Evolutionary conservation across 2,329 filamentous ascomycete species (phyloP).

Genomic region (Ceratocystiopsis sp.): DNA sequence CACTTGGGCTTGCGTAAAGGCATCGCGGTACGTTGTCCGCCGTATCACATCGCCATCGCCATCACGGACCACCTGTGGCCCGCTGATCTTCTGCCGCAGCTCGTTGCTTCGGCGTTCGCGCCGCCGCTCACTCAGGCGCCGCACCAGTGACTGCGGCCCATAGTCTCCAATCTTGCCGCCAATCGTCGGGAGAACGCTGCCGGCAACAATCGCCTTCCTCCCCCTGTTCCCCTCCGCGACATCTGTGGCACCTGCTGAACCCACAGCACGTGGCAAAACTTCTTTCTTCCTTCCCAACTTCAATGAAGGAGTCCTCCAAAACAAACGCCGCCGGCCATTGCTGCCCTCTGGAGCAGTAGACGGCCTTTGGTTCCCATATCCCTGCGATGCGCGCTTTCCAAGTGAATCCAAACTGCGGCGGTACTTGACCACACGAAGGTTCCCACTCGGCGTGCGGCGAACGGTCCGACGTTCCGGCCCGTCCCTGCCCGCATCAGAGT

Average conservation of each 20-base stretch:
- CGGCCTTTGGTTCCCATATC: slow-evolving; percentile 15
- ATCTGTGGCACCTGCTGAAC: too few relatives aligned
- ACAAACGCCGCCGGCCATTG: slow-evolving; percentile 7
- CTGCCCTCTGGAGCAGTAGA: slow-evolving; percentile 19
- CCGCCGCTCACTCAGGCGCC: slow-evolving; percentile 38
- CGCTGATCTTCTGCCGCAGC: slow-evolving; percentile 42
- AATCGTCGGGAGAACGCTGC: slow-evolving; percentile 18
- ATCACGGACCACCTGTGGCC: slow-evolving; percentile 39
- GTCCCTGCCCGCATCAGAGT: slow-evolving; percentile 12
- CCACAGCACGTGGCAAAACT: too few relatives aligned
- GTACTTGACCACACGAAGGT: slow-evolving; percentile 39
- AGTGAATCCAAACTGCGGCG: slow-evolving; percentile 28
- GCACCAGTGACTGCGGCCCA: slow-evolving; percentile 32
- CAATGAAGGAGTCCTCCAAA: slow-evolving; percentile 7
- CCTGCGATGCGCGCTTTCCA: too few relatives aligned
- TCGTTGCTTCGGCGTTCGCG: slow-evolving; percentile 41
- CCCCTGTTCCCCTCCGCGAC: neutral
- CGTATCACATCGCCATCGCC: slow-evolving; percentile 40
- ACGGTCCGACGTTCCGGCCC: slow-evolving; percentile 38
- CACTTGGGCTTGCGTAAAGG: slow-evolving; percentile 10
- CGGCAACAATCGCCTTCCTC: neutral
- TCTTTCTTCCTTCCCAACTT: neutral
- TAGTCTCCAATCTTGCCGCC: slow-evolving; percentile 31
- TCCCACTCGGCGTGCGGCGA: slow-evolving; percentile 40
- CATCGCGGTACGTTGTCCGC: slow-evolving; percentile 22